Evolutionary conservation across 1,139 yeast genomes (phyloP), one percentile per base, ranked within the genome.

Genomic region (Meyerozyma guilliermondii): DNA sequence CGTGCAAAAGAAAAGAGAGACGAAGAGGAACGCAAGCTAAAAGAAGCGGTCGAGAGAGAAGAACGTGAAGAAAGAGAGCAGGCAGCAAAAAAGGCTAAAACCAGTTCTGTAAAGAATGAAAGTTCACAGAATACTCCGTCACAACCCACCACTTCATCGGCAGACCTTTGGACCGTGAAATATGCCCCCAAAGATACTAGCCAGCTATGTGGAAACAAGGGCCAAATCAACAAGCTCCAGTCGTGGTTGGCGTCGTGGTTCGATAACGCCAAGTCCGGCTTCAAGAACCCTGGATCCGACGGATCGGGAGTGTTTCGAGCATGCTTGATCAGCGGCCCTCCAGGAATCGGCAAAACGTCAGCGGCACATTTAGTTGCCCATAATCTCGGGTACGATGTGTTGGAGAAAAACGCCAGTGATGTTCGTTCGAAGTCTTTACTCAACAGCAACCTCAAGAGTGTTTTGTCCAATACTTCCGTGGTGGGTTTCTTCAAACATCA

Each of bases 161-260:
- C 86, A 82, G 45, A 80, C 52, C 68, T 94, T 46, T 94, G 98
- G 98, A 92, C 99, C 0, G 84, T 81, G 3, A 88, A 83, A 59
- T 87, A 92, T 63, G 98, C 98, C 0, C 99, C 99, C 6, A 76
- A 79, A 1, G 73, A 72, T 35, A 50, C 83, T 40, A 70, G 69
- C 34, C 97, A 92, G 51, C 80, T 92, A 31, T 89, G 97, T 65
- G 99, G 99, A 45, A 92, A 92, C 60, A 88, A 87, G 58, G 80
- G 87, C 1, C 80, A 81, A 42, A 82, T 94, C 4, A 68, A 70
- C 33, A 80, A 80, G 56, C 69, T 92, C 40, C 70, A 73, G 34
- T 70, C 60, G 29, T 92, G 98, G 98, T 71, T 92, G 20, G 63
- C 63, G n/a, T 75, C 78, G 53, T 92, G 98, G 97, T 80, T 78